phyloP scores from a whole-genome alignment of 495 filamentous ascomycete genomes.

The Umbilicaria muhlenbergii region DNA sequence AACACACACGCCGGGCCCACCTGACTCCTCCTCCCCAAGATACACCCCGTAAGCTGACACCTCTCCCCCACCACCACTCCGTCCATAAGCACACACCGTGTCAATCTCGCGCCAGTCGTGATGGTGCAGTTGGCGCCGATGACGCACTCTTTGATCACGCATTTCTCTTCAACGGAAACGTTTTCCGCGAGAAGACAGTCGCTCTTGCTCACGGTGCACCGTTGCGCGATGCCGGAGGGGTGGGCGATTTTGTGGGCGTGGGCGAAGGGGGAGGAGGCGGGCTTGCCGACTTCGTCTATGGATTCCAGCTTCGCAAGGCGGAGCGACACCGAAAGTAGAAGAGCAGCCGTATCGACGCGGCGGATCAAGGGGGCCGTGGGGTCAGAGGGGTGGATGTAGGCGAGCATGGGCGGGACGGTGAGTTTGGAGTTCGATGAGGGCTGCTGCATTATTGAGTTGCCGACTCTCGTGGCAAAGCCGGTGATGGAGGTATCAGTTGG shows the following conservation, averaged over 20 bases:
- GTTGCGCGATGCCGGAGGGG: constrained; percentile 56
- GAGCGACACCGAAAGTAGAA: constrained; percentile 70
- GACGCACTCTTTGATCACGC: constrained; percentile 75
- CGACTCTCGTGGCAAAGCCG: constrained; percentile 4
- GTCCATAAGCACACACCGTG: constrained; percentile 79
- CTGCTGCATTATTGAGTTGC: constrained; percentile 27
- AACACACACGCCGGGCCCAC: constrained; percentile 62
- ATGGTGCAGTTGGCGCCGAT: constrained; percentile 79
- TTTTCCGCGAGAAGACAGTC: constrained; percentile 75
- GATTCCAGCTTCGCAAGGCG: constrained; percentile 64
- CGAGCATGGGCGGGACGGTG: constrained; percentile 52
- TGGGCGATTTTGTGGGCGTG: constrained; percentile 68
- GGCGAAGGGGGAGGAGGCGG: constrained; percentile 49
- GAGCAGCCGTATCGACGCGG: constrained; percentile 70
- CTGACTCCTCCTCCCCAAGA: constrained; percentile 58
- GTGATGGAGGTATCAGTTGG: background rate
- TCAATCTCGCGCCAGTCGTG: constrained; percentile 59
- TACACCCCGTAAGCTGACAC: constrained; percentile 63
- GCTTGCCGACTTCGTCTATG: constrained; percentile 44
- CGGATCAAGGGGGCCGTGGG: constrained; percentile 42
- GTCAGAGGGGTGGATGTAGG: constrained; percentile 52
- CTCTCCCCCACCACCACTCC: constrained; percentile 66
- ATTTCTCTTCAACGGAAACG: constrained; percentile 67
- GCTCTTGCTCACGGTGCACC: constrained; percentile 55
- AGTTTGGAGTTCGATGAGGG: constrained; percentile 11